Base-by-base conservation (phyloP, 1,139 yeast species). In the Sugiyamaella pinicola region DNA sequence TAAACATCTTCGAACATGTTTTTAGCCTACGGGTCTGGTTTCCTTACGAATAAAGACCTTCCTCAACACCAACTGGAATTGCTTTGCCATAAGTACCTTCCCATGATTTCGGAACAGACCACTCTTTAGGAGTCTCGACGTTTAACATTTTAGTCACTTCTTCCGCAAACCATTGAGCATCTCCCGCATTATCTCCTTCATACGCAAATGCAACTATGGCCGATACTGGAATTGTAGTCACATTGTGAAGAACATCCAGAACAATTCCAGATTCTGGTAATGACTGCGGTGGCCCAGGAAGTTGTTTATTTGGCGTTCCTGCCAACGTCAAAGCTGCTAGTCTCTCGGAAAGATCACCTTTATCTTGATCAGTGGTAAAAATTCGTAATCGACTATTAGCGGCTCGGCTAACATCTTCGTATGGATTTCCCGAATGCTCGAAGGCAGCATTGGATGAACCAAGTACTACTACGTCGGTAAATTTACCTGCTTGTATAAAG, bases 101-200 rank as follows among this genome's bases (percentile, higher is more conserved):
- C 98, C 98, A 91, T 40, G 96, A 87, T 12, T 76, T 72, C 0
- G 98, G 97, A 29, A 75, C 71, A 2, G 65, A 62, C 79, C 84
- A 80, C 10, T 54, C 12, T 2, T 41, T 17, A 24, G 53, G 49
- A 45, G 49, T 52, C 57, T 58, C 34, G 48, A 77, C 47, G 0
- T 68, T 65, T 13, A 78, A 65, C 37, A 66, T 68, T 31, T 65
- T 65, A 29, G 66, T 67, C 38, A 75, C 66, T 42, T 70, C 68
- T 6, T 61, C 60, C 3, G 88, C 86, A 57, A 87, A 71, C 10
- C 69, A 64, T 52, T 75, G 76, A 0, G 95, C 95, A 66, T 90
- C 97, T 22, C 72, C 68, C 46, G 84, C 80, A 67, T 91, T 91
- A 68, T 90, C 97, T 28, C 98, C 97, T 67, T 91, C 97, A 65